Evolutionary conservation across 2,329 filamentous ascomycete species (phyloP).

Genomic region (Aureobasidium leucospermi): DNA sequence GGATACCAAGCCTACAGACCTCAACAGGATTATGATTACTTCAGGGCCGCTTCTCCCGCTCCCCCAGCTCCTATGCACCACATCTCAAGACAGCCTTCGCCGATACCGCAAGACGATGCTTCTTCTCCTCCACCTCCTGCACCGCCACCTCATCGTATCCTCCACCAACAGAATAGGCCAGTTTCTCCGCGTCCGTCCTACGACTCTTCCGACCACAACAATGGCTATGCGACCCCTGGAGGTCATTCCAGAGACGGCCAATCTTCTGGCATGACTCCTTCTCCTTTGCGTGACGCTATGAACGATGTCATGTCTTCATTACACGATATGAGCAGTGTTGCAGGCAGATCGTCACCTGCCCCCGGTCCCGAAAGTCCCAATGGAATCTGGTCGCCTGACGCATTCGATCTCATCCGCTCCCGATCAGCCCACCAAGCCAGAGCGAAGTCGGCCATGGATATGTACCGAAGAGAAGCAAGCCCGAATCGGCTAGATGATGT

Average conservation of each 20-base stretch:
- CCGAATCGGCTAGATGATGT: conserved; percentile 19
- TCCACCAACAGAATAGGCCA: conserved; percentile 43
- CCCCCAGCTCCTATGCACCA: conserved; percentile 34
- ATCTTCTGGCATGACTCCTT: conserved; percentile 71
- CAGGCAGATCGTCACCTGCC: conserved; percentile 35
- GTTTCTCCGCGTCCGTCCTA: conserved; percentile 36
- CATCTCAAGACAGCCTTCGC: conserved; percentile 19
- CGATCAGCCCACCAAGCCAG: conserved; percentile 38
- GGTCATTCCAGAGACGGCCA: conserved; percentile 58
- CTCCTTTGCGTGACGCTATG: conserved; percentile 89
- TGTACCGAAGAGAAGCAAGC: conserved; percentile 37
- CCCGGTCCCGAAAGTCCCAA: conserved; percentile 52
- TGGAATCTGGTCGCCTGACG: conserved; percentile 82
- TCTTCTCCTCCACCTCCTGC: conserved; percentile 75
- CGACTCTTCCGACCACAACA: conserved; percentile 18
- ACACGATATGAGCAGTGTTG: conserved; percentile 68
- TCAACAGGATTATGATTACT: conserved; percentile 25
- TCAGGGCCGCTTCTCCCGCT: conserved; percentile 34
- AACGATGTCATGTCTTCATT: conserved; percentile 96
- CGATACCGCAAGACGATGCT: conserved; percentile 29
- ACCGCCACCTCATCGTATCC: conserved; percentile 67
- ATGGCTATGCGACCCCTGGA: conserved; percentile 43
- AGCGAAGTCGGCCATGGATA: conserved; percentile 68
- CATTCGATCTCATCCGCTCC: conserved; percentile 57
- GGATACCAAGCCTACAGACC: conserved; percentile 13